Evolutionary conservation across 352 stramenopile species (phyloP).

Genomic region (Phytophthora brassicae): DNA sequence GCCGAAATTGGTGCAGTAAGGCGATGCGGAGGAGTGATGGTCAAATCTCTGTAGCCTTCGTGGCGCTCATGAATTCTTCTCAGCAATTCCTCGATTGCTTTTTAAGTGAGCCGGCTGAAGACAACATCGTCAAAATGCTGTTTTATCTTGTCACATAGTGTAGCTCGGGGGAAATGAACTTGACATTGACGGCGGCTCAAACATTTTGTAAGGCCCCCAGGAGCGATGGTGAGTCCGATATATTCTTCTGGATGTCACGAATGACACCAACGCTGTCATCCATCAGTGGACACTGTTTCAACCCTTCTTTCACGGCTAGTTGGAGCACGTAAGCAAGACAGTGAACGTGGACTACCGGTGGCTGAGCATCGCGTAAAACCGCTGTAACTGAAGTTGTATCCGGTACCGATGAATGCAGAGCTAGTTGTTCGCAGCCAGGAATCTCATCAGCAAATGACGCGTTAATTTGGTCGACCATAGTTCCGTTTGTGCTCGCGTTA

Average conservation of each 20-base stretch:
- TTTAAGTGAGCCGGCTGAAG: neutral
- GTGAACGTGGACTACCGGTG: neutral
- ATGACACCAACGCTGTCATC: neutral
- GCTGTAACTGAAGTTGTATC: neutral
- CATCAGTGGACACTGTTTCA: neutral
- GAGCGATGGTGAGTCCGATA: neutral
- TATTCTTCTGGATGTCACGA: neutral
- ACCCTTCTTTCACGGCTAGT: neutral
- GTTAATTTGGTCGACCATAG: neutral
- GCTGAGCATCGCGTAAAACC: neutral
- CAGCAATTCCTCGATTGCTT: neutral
- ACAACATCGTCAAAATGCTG: neutral
- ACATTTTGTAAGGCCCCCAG: neutral
- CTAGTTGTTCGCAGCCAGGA: neutral
- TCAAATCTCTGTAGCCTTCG: neutral
- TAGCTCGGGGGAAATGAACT: neutral
- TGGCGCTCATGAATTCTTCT: neutral
- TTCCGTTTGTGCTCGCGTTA: neutral
- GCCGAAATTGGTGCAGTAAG: neutral
- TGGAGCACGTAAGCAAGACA: neutral
- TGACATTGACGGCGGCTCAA: neutral
- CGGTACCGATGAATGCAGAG: neutral
- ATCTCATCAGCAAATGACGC: neutral
- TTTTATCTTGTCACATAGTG: neutral
- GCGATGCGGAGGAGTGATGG: neutral